Percentiles rank a stretch among this genome's conserved stretches.
Evolutionary conservation across 495 filamentous ascomycete genomes (phyloP).

Genomic region (Podospora pseudoanserina): DNA sequence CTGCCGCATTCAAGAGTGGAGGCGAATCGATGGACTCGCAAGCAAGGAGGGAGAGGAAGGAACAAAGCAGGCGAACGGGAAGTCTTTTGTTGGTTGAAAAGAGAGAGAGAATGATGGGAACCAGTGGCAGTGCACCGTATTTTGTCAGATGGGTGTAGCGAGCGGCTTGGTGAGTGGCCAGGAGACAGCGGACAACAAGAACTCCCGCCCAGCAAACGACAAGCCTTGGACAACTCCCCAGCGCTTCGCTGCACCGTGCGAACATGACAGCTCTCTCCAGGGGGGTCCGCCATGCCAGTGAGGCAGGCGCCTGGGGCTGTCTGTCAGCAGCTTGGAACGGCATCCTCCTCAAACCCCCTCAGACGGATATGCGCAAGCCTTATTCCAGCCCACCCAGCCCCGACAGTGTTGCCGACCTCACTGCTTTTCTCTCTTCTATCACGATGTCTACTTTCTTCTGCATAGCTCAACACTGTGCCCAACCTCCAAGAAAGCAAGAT

Average conservation of each 20-base stretch:
- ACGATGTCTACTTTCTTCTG: not conserved
- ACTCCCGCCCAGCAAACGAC: slow-evolving; percentile 2
- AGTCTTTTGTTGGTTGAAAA: not conserved
- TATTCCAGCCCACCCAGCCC: not conserved
- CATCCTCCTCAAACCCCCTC: not conserved
- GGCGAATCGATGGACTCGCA: slow-evolving; percentile 10
- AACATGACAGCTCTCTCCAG: not conserved
- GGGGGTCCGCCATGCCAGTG: not conserved
- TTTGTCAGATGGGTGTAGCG: slow-evolving; percentile 19
- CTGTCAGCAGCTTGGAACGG: not conserved
- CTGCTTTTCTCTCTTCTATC: not conserved
- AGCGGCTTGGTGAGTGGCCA: slow-evolving; percentile 8
- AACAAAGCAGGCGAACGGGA: slow-evolving; percentile 9
- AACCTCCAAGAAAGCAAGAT: not conserved
- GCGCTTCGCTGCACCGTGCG: slow-evolving; percentile 7
- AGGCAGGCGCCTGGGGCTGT: not conserved
- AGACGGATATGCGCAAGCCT: not conserved
- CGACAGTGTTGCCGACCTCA: not conserved
- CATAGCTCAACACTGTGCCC: not conserved
- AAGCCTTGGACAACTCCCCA: not conserved
- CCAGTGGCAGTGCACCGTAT: slow-evolving; percentile 21
- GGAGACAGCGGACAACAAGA: not conserved
- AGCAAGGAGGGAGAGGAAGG: not conserved
- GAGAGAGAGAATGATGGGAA: slow-evolving; percentile 1
- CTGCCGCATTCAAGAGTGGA: not conserved